Base-by-base conservation (phyloP, 345 rosid genomes). In the Citrus unshiu region DNA sequence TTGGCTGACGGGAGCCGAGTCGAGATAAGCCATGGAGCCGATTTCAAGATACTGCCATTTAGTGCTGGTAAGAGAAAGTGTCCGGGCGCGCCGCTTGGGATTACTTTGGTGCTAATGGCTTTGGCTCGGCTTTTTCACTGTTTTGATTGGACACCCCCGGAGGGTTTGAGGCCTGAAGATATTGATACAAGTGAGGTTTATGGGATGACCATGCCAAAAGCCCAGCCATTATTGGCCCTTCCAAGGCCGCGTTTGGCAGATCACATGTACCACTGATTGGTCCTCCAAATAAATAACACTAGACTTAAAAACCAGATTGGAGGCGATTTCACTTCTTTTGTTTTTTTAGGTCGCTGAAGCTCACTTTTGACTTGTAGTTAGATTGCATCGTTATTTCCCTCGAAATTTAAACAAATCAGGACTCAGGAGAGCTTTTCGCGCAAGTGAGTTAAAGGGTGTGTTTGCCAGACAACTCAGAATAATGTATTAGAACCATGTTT, bases 151-250 rank as follows among this genome's bases (percentile, higher is more conserved):
- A 49, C 77, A 64, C 91, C 91, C 1, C 87, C 86, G 2, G 74
- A 78, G 1, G 91, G 92, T 22, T 24, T 84, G 29, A 76, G 82
- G 43, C 90, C 89, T 0, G 89, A 91, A 66, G 85, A 87, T 76
- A 79, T 95, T 32, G 92, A 91, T 22, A 93, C 91, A 1, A 54
- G 14, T 1, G 99, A 93, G 82, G 91, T 91, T 16, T 95, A 93
- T 18, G 98, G 99, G 59, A 91, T 93, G 98, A 95, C 98, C 12
- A 95, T 93, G 98, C 98, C 98, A 4, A 93, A 91, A 80, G 97
- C 98, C 72, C 67, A 78, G 81, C 93, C 98, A 14, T 72, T 93
- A 35, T 16, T 85, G 80, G 97, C 94, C 16, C 2, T 87, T 25
- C 92, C 98, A 64, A 86, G 56, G 82, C 94, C 97, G 2, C 91